Evolutionary conservation across 1,284 basidiomycete species (phyloP).

Genomic region (Thecaphora thlaspeos): DNA sequence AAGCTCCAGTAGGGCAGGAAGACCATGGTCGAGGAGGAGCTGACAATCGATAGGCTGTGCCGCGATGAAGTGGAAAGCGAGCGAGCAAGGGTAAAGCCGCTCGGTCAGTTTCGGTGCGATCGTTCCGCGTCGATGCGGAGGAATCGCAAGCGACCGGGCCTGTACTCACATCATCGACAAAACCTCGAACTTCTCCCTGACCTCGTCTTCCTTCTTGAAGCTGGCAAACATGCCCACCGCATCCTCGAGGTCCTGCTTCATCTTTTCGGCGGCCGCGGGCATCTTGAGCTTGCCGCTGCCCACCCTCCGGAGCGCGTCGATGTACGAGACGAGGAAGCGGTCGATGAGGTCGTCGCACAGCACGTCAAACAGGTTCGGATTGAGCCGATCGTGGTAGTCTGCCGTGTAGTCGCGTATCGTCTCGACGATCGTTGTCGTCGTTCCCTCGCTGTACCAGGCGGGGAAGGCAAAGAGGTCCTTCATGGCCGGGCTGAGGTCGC

Average conservation of each 20-base stretch:
- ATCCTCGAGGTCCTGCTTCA: constrained; percentile 76
- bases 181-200: constrained; percentile 80
- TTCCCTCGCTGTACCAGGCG: constrained; percentile 66
- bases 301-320: constrained; percentile 80
- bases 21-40: constrained; percentile 85
- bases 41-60: constrained; percentile 75
- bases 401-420: constrained; percentile 94
- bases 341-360: constrained; percentile 91
- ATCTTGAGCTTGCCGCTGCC: constrained; percentile 74
- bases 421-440: constrained; percentile 80
- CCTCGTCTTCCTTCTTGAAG: constrained; percentile 75
- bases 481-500: constrained; percentile 85
- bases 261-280: constrained; percentile 76
- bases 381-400: constrained; percentile 88
- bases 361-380: constrained; percentile 85
- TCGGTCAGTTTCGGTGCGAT: no score
- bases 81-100: no score
- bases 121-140: no score
- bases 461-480: constrained; percentile 77
- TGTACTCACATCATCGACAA: constrained; percentile 65
- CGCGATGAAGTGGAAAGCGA: no score
- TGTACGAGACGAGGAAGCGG: constrained; percentile 83
- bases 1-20: constrained; percentile 91
- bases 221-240: constrained; percentile 78
- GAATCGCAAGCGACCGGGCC: not conserved